These are phyloP conservation scores for Lactifluus piperatus DNA, from an alignment of 768 basidiomycete species.

Conservation along the genomic window DNA sequence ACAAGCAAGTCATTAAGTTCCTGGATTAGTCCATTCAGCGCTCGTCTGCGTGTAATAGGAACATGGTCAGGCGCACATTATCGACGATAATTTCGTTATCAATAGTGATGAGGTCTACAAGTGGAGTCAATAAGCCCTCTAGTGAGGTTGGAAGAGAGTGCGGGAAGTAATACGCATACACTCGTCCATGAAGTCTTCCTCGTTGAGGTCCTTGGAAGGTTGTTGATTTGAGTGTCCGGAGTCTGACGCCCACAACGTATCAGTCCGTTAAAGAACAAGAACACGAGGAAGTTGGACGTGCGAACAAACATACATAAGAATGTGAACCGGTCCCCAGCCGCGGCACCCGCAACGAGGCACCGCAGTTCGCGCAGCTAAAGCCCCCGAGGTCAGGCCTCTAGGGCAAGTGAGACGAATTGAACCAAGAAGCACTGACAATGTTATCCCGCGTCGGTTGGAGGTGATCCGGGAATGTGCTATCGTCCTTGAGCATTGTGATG, in stretches of 20 bases:
- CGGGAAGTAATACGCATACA: background rate
- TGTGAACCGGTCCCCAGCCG: constrained; percentile 21
- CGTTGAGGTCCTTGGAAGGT: constrained; percentile 7
- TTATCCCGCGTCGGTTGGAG: constrained; percentile 16
- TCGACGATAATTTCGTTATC: constrained; percentile 20
- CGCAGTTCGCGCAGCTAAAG: constrained; percentile 15
- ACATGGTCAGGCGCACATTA: constrained; percentile 12
- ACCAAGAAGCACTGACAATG: background rate
- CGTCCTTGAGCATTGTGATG: constrained; percentile 15
- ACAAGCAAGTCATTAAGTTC: constrained; percentile 21
- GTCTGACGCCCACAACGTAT: background rate
- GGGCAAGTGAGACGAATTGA: background rate
- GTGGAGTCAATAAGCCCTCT: background rate
- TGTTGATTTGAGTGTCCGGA: constrained; percentile 15
- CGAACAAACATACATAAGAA: constrained; percentile 23
- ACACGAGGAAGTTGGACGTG: background rate
- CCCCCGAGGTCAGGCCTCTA: background rate
- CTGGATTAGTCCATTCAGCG: constrained; percentile 8
- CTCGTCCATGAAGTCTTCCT: constrained; percentile 14
- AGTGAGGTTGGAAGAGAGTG: background rate
- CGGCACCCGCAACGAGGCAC: constrained; percentile 18
- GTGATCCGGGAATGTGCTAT: background rate
- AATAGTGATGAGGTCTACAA: constrained; percentile 13
- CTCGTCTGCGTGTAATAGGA: background rate
- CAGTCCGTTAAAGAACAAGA: background rate